These are phyloP conservation scores for Aureobasidium namibiae DNA, from an alignment of 2,329 filamentous ascomycete genomes.

Conservation along the genomic window DNA sequence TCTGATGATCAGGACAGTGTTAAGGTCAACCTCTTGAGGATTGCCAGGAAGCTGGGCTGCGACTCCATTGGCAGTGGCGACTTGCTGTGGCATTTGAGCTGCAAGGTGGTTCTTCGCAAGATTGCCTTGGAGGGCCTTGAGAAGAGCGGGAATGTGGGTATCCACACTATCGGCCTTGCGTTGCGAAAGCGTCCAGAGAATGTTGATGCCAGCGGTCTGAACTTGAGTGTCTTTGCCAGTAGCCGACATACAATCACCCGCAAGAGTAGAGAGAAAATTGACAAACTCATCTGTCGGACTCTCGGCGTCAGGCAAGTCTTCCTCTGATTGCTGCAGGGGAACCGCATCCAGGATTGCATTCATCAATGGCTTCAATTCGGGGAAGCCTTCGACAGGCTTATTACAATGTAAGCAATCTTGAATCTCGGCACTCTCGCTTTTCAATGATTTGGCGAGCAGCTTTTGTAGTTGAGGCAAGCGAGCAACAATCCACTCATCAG, in stretches of 20 bases:
- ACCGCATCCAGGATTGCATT: slow-evolving; percentile 81
- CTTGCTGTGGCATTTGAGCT: slow-evolving; percentile 54
- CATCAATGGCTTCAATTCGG: slow-evolving; percentile 60
- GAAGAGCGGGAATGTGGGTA: slow-evolving; percentile 74
- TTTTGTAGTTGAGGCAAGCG: slow-evolving; percentile 74
- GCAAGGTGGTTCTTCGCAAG: slow-evolving; percentile 87
- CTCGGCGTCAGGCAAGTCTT: slow-evolving; percentile 61
- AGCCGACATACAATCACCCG: slow-evolving; percentile 71
- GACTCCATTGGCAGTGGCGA: slow-evolving; percentile 36
- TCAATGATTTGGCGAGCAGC: slow-evolving; percentile 79
- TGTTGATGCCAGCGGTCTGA: slow-evolving; percentile 81
- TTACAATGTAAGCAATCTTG: slow-evolving; percentile 82
- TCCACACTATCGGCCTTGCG: slow-evolving; percentile 83
- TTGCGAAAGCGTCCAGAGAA: slow-evolving; percentile 83
- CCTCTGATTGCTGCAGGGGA: slow-evolving; percentile 72
- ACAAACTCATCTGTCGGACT: slow-evolving; percentile 79
- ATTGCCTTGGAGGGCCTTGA: slow-evolving; percentile 89
- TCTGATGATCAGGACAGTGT: slow-evolving; percentile 86
- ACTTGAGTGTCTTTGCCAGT: slow-evolving; percentile 37
- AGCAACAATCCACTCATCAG: slow-evolving; percentile 81
- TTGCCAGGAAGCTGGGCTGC: slow-evolving; percentile 51
- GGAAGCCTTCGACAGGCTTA: slow-evolving; percentile 56
- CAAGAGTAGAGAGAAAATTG: slow-evolving; percentile 72
- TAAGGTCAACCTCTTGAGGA: slow-evolving; percentile 75
- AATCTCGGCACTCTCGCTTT: slow-evolving; percentile 81